Evolutionary conservation across 768 basidiomycete genomes (phyloP).

Genomic region (Rhodotorula sphaerocarpa): DNA sequence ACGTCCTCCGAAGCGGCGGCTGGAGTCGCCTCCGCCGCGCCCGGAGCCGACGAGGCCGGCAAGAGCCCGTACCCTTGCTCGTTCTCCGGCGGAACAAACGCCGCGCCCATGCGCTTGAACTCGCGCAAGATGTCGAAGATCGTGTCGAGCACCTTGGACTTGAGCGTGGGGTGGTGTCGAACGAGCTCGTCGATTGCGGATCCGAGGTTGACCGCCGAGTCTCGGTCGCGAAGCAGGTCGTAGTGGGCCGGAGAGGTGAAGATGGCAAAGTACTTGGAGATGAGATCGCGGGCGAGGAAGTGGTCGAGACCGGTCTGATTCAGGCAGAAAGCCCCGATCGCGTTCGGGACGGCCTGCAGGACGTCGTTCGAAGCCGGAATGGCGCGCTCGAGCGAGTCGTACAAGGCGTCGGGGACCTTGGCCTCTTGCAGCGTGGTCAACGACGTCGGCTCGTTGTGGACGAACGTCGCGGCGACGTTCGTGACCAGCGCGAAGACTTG

Average conservation of each 20-base stretch:
- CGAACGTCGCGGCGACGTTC: constrained; percentile 39
- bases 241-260: constrained; percentile 78
- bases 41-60: constrained; percentile 1
- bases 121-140: constrained; percentile 61
- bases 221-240: constrained; percentile 79
- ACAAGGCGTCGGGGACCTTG: constrained; percentile 79
- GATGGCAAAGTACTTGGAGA: constrained; percentile 72
- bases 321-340: constrained; percentile 89
- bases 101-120: constrained; percentile 65
- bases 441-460: constrained; percentile 97
- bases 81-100: constrained; percentile 26
- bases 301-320: constrained; percentile 82
- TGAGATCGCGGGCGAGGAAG: constrained; percentile 65
- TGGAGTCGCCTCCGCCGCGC: not conserved
- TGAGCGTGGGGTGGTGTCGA: constrained; percentile 85
- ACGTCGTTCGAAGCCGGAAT: constrained; percentile 51
- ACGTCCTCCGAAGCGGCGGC: constrained; percentile 3
- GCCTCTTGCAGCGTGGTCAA: constrained; percentile 85
- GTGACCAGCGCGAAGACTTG: constrained; percentile 62
- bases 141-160: constrained; percentile 67
- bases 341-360: constrained; percentile 85
- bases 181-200: constrained; percentile 89
- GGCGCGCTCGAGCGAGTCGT: constrained; percentile 63
- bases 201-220: constrained; percentile 81
- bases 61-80: constrained; percentile 29